Evolutionary conservation across 2,329 filamentous ascomycete species (phyloP), one percentile per base, ranked within the genome.

Genomic region (Blastomyces emzantsi): DNA sequence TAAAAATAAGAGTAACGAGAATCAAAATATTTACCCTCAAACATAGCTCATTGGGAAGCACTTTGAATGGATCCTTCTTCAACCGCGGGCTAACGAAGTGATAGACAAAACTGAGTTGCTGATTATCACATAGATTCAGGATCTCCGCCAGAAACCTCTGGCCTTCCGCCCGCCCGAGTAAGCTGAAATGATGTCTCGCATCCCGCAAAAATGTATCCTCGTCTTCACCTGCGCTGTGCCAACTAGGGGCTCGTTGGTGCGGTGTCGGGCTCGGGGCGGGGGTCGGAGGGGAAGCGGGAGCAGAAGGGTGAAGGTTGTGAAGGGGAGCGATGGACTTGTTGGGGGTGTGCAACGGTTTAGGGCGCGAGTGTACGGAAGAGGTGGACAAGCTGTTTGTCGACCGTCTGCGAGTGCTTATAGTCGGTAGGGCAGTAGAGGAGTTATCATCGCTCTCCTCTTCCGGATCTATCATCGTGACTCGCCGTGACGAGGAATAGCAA

Each of bases 51-150:
- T 96, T 92, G 0, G 94, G 94, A 62, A 99, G 82, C 64, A 89
- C 90, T 60, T 88, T 90, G 72, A 99, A 97, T 0, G 94, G 94
- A 74, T 99, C 94, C 75, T 97, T 96, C 78, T 97, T 97, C 67
- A 99, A 79, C 66, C 95, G 80, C 36, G 94, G 94, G 74, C 91
- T 93, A 69, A 99, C 93, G 76, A 96, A 96, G 74, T 95, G 91
- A 69, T 95, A 91, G 25, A 99, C 92, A 73, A 97, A 97, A 76
- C 92, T 96, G 68, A 99, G 82, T 75, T 96, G 89, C 72, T 95
- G 92, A 70, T 90, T 97, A 69, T 95, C 95, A 79, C 94, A 99
- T 69, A 96, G 84, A 72, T 96, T 96, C 67, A 99, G 80, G 64
- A 99, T 81, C 73, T 96, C 92, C 60, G 90, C 90, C 64, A 99